phyloP scores from a whole-genome alignment of 2,329 filamentous ascomycete species.

The Leptographium wingfieldii region DNA sequence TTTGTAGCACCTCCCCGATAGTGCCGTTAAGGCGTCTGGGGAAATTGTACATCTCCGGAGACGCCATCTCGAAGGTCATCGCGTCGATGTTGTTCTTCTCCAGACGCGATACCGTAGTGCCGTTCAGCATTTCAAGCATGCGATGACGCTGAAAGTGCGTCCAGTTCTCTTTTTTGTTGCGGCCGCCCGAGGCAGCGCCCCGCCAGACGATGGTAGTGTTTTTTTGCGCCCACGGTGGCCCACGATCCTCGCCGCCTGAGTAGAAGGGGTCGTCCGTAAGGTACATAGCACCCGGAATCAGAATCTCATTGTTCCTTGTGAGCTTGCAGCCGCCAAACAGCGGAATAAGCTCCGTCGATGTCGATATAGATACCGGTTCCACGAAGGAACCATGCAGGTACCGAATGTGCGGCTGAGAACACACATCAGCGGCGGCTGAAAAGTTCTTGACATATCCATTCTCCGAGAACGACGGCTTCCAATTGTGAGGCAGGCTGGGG shows the following conservation, averaged over 20 bases:
- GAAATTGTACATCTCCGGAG: conserved; percentile 28
- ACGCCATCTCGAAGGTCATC: conserved; percentile 37
- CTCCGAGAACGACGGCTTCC: conserved; percentile 18
- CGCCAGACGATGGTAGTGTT: conserved; percentile 46
- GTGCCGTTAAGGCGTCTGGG: conserved; percentile 18
- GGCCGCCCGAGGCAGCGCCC: conserved; percentile 50
- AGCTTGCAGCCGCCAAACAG: conserved; percentile 49
- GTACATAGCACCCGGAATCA: conserved; percentile 52
- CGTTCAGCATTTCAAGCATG: conserved; percentile 56
- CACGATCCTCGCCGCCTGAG: conserved; percentile 40
- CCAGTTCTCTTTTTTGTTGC: conserved; percentile 44
- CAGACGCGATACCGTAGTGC: conserved; percentile 37
- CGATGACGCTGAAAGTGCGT: conserved; percentile 59
- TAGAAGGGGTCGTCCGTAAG: conserved; percentile 45
- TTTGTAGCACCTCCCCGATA: conserved; percentile 28
- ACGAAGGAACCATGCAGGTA: conserved; percentile 40
- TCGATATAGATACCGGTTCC: conserved; percentile 34
- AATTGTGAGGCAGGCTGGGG: conserved; percentile 11
- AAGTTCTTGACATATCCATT: conserved; percentile 42
- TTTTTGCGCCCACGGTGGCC: conserved; percentile 47
- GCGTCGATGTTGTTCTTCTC: conserved; percentile 28
- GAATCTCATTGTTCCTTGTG: conserved; percentile 46
- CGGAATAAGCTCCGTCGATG: conserved; percentile 39
- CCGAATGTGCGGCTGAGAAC: conserved; percentile 36
- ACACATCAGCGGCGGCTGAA: conserved; percentile 40